Percentiles rank a stretch among this genome's conserved stretches.
Conservation (phyloP, 148 eudicot species). For the Chenopodium formosanum region DNA sequence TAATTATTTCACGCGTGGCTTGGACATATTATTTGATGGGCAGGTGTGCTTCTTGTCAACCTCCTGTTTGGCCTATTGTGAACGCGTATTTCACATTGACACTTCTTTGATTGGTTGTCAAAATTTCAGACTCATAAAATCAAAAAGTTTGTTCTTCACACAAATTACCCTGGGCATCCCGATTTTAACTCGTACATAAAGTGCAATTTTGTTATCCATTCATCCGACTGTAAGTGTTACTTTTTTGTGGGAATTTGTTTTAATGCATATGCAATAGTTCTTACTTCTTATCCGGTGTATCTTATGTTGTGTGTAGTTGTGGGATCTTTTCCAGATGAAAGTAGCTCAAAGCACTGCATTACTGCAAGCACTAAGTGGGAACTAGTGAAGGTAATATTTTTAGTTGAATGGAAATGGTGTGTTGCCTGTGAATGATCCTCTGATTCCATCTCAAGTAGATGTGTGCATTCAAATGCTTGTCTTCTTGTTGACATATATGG, state of each 20-base stretch:
- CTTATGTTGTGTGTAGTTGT: constrained; percentile 44
- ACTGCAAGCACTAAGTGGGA: constrained; percentile 96
- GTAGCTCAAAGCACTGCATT: constrained; percentile 54
- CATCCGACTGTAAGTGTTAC: constrained; percentile 62
- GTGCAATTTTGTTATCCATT: constrained; percentile 82
- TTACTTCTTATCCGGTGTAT: constrained; percentile 1
- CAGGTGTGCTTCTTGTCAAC: constrained; percentile 47
- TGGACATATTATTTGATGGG: constrained; percentile 97
- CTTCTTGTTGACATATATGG: not conserved
- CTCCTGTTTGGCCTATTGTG: not conserved
- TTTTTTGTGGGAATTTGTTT: not conserved
- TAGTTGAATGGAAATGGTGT: constrained; percentile 1
- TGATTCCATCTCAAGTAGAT: not conserved
- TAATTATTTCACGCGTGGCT: constrained; percentile 88
- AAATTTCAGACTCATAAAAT: constrained; percentile 81
- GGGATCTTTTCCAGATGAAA: constrained; percentile 58
- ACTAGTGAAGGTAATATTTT: constrained; percentile 74
- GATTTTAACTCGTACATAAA: constrained; percentile 95
- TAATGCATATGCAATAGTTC: not conserved
- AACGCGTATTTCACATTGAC: not conserved
- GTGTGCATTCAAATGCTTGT: not conserved
- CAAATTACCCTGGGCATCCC: constrained; percentile 95
- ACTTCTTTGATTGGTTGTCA: constrained; percentile 19
- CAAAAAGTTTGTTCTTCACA: constrained; percentile 92
- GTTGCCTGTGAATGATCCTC: not conserved